A percentile compares a stretch with the other conserved stretches of the same genome.
phyloP scores from a whole-genome alignment of 257 asterid genomes.

The Fraxinus cuspidata region DNA sequence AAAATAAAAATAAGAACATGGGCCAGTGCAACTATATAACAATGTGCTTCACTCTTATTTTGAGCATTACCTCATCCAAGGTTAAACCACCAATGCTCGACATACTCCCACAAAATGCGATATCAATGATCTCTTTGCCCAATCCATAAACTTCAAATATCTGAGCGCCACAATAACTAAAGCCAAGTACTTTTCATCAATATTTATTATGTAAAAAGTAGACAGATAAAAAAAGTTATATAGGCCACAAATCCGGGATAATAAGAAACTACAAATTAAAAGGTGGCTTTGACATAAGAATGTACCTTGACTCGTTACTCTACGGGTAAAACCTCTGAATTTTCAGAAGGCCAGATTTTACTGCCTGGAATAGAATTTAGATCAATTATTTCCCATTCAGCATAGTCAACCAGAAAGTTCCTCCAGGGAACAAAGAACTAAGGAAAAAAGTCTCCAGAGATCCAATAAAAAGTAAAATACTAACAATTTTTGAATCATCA shows the following conservation, averaged over 20 bases:
- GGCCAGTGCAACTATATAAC: constrained; percentile 20
- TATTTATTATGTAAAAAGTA: constrained; percentile 19
- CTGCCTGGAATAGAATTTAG: constrained; percentile 62
- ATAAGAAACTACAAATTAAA: constrained; percentile 18
- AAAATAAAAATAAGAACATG: background rate
- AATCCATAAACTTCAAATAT: constrained; percentile 96
- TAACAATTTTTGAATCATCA: background rate
- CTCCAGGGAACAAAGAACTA: background rate
- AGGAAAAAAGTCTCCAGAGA: background rate
- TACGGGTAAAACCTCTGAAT: too few species aligned
- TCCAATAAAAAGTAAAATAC: background rate
- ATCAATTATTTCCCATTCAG: constrained; percentile 12
- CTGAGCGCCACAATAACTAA: constrained; percentile 97
- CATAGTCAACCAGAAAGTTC: constrained; percentile 20
- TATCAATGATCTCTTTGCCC: constrained; percentile 77
- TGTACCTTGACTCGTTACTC: constrained; percentile 89
- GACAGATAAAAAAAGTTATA: background rate
- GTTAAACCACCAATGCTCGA: constrained; percentile 96
- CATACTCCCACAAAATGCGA: constrained; percentile 88
- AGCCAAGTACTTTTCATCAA: constrained; percentile 37
- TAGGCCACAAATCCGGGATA: constrained; percentile 18
- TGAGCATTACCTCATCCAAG: constrained; percentile 81
- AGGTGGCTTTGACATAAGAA: constrained; percentile 20
- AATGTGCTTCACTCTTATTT: constrained; percentile 20
- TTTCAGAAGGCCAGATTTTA: constrained; percentile 81